Percentiles rank a stretch among this genome's conserved stretches.
Evolutionary conservation across 2,329 filamentous ascomycete genomes (phyloP).

Genomic region (Plectosphaerella plurivora): DNA sequence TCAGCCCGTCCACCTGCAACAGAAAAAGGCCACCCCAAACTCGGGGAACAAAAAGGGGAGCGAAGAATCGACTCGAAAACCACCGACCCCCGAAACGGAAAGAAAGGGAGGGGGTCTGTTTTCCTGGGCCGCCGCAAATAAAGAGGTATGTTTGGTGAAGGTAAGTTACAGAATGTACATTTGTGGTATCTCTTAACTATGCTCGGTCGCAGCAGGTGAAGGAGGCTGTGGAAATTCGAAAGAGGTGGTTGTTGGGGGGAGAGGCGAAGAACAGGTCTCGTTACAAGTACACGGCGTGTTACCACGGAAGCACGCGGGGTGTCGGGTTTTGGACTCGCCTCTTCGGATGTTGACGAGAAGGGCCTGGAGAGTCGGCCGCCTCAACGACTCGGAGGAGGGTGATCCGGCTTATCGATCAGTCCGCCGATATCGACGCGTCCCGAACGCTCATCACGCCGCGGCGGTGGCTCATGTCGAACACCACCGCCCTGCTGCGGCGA

Average conservation of each 20-base stretch:
- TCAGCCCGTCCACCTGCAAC: not conserved
- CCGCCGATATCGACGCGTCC: slow-evolving; percentile 57
- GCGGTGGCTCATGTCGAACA: slow-evolving; percentile 18
- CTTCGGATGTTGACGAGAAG: not conserved
- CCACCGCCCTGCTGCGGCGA: slow-evolving; percentile 22
- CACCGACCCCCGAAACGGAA: not conserved
- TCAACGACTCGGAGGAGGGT: slow-evolving; percentile 13
- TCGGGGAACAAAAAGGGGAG: slow-evolving; percentile 1
- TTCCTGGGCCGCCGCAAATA: not conserved
- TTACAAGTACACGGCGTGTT: not conserved
- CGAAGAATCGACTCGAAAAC: not conserved
- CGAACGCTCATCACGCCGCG: slow-evolving; percentile 44
- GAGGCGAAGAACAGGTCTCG: not conserved
- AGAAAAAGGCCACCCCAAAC: slow-evolving; percentile 1
- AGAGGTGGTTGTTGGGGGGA: not conserved
- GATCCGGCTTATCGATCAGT: slow-evolving; percentile 54
- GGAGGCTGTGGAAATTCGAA: not conserved
- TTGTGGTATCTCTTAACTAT: slow-evolving; percentile 12
- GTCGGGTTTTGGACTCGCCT: not conserved
- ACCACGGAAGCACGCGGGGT: no score
- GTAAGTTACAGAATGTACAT: slow-evolving; percentile 8
- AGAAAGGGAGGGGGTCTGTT: not conserved
- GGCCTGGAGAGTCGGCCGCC: not conserved
- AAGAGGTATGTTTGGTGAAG: slow-evolving; percentile 5
- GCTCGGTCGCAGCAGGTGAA: slow-evolving; percentile 2